phyloP scores from a whole-genome alignment of 495 filamentous ascomycete species.

The Evernia prunastri region DNA sequence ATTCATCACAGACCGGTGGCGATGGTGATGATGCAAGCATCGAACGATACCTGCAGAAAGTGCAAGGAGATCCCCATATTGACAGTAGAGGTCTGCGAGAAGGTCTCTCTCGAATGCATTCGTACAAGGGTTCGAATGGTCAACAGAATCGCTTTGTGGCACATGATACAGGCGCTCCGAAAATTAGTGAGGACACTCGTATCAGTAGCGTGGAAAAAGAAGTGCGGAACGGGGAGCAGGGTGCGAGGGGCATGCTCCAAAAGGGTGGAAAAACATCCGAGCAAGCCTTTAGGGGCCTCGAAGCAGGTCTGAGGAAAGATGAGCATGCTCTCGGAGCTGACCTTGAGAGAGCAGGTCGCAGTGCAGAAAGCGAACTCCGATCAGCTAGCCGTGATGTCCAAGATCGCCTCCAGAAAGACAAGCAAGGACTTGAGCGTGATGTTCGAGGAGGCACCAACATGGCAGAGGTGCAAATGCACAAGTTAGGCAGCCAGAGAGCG shows the following conservation, averaged over 20 bases:
- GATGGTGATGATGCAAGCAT: conserved; percentile 9
- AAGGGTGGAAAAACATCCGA: neutral
- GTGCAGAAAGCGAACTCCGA: neutral
- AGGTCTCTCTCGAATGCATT: conserved; percentile 11
- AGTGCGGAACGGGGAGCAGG: neutral
- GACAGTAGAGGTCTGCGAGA: conserved; percentile 10
- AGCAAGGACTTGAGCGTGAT: conserved; percentile 1
- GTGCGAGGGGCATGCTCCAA: neutral
- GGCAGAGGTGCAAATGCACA: neutral
- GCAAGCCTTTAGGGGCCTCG: neutral
- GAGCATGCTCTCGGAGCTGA: neutral
- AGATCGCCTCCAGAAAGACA: neutral
- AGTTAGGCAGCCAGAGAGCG: neutral
- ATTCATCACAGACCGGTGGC: neutral
- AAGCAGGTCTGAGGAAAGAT: neutral
- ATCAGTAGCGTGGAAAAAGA: neutral
- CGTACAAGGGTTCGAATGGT: conserved; percentile 1
- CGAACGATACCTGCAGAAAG: conserved; percentile 13
- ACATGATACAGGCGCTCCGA: neutral
- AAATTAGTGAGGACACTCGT: neutral
- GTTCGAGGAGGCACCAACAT: neutral
- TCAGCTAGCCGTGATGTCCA: neutral
- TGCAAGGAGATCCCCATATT: conserved; percentile 12
- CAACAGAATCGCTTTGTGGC: neutral
- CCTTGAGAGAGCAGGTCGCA: neutral